Evolutionary conservation across 768 basidiomycete genomes (phyloP), one percentile per base, ranked within the genome.

Genomic region (Mycena vulgaris): DNA sequence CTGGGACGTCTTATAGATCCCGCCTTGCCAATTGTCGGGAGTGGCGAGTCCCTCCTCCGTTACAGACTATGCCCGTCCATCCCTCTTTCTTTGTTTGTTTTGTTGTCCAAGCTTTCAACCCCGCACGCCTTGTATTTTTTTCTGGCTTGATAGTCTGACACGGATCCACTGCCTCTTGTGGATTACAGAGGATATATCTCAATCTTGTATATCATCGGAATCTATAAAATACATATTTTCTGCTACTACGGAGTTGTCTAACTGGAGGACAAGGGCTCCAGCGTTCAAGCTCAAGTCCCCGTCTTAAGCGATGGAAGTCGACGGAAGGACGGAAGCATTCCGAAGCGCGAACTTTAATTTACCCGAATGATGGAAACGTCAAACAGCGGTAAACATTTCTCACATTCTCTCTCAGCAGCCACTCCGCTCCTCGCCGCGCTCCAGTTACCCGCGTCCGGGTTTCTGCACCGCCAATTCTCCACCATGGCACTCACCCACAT

Each of bases 401-500:
- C 9, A 23, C 39, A 25, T 11, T 40, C 27, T 2, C 45, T 33
- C 67, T 40, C 62, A n/a, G 27, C 53, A 37, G 25, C 53, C 55
- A 49, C 47, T 31, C n/a, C 21, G 52, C 33, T 16, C 37, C 9
- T 39, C 48, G 21, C 45, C 21, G 31, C 5, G 25, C 14, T 37
- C 45, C 9, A 17, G 25, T 19, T 21, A 7, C 35, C n/a, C 42
- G 40, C 25, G 23, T n/a, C 21, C 42, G 25, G 58, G 10, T 27
- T 52, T 30, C 55, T 30, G 47, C 60, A 55, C 48, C 49, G 66
- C 57, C 66, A 30, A 40, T 13, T 11, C 48, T 27, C 31, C 57
- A 63, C 53, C 31, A 85, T 85, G 82, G 75, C 74, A 47, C 76
- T 84, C 56, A 73, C 76, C 30, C 81, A 79, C 35, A 81, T 86